Conservation (phyloP, 2,329 filamentous ascomycete species). For the Pseudogymnoascus sp. region DNA sequence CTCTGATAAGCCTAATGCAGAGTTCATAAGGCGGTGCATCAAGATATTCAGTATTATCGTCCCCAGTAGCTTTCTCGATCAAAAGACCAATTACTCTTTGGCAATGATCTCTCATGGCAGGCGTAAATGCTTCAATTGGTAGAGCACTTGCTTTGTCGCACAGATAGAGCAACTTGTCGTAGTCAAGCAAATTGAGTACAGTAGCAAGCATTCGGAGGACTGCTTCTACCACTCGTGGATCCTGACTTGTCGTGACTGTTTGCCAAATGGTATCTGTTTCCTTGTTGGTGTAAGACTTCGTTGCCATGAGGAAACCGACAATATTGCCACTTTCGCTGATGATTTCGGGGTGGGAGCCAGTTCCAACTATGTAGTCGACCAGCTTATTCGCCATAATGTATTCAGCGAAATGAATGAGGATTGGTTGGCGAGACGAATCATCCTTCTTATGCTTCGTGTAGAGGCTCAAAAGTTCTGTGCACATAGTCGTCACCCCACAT, state of each 20-base stretch:
- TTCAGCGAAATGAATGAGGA: constrained; percentile 59
- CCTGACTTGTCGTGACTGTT: constrained; percentile 70
- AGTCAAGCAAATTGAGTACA: constrained; percentile 41
- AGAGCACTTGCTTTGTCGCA: constrained; percentile 61
- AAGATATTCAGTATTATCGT: constrained; percentile 22
- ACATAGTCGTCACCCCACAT: constrained; percentile 66
- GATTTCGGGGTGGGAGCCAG: constrained; percentile 86
- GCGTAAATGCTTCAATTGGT: constrained; percentile 53
- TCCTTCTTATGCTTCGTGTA: constrained; percentile 46
- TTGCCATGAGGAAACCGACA: constrained; percentile 77
- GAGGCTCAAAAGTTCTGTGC: constrained; percentile 56
- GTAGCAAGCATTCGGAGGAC: constrained; percentile 56
- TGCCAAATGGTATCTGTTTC: constrained; percentile 81
- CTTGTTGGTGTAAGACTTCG: constrained; percentile 57
- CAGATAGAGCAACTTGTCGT: constrained; percentile 50
- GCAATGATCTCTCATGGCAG: constrained; percentile 53
- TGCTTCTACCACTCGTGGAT: constrained; percentile 75
- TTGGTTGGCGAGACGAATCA: constrained; percentile 34
- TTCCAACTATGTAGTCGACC: constrained; percentile 78
- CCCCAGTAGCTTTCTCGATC: constrained; percentile 35
- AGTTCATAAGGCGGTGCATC: constrained; percentile 43
- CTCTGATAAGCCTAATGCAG: constrained; percentile 60
- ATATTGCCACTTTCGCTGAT: constrained; percentile 76
- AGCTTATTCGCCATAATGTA: constrained; percentile 63
- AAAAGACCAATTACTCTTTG: constrained; percentile 45